Evolutionary conservation across 805 yeast species (phyloP), one percentile per base, ranked within the genome.

Genomic region (Monosporozyma aquatica): DNA sequence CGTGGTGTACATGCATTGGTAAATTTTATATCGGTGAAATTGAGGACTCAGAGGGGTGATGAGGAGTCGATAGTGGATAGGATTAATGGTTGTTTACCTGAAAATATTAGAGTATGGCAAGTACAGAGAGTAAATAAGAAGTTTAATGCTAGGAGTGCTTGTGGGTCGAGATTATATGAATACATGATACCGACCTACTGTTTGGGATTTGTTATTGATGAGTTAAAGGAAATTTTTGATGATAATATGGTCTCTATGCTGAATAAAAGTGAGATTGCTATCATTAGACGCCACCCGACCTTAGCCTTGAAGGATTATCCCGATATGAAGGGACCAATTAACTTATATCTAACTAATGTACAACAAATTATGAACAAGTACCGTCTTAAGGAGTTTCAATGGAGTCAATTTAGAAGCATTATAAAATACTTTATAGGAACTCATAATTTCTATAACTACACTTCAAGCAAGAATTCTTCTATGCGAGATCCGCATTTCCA

Each of bases 1-100:
- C 90, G 90, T 64, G 97, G 97, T 47, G 97, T 90, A 17, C 97
- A 90, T 64, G 97, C 97, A 9, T 95, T 96, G 1, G 96, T 96
- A 13, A 90, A 90, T 61, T 83, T 89, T 15, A 75, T 90, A 25
- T 82, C 95, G 8, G 68, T 83, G 51, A 90, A 90, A 59, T 65
- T 90, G 71, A 84, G 85, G 50, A 72, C 86, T 41, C 6, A 23
- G 1, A 15, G 34, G 13, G 95, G 87, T 58, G 95, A 46, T 32
- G 34, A 40, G 10, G 13, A 24, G 28, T 80, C 83, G 42, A 70
- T 84, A 34, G 70, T 78, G 23, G 69, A 69, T 36, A 81, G 75
- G 57, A 77, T 87, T 61, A 89, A 87, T 61, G 58, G 66, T 3
- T 57, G 67, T 23, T 67, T 87, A 40, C 96, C 96, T 1, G 86